These are phyloP conservation scores for Pseudogymnoascus sp. DNA, from an alignment of 2,329 filamentous ascomycete species.

Conservation along the genomic window DNA sequence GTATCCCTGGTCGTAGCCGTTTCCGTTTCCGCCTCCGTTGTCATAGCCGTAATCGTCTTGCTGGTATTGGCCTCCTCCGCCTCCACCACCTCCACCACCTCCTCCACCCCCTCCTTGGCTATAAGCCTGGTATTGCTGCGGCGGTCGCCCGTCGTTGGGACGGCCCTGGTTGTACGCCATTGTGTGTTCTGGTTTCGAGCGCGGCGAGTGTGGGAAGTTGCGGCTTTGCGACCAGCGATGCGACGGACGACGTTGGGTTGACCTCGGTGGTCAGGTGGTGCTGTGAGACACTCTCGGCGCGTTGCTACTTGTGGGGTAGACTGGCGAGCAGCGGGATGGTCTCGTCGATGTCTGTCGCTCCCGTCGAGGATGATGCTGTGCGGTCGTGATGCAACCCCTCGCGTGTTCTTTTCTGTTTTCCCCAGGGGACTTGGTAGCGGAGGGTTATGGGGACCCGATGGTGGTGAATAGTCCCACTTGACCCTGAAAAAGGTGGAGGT, in stretches of 20 bases:
- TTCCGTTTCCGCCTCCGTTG: background rate
- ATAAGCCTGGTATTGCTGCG: background rate
- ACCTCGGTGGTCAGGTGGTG: background rate
- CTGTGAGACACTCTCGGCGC: background rate
- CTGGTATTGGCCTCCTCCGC: background rate
- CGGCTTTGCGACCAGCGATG: background rate
- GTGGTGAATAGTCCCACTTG: background rate
- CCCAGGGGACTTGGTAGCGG: background rate
- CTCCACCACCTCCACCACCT: background rate
- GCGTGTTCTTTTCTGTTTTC: background rate
- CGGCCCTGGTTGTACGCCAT: background rate
- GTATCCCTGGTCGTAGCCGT: conserved; percentile 2
- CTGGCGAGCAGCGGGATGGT: background rate
- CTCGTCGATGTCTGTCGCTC: background rate
- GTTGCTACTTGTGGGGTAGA: background rate
- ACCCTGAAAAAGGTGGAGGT: conserved; percentile 1
- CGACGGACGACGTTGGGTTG: background rate
- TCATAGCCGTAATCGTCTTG: background rate
- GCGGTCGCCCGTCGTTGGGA: background rate
- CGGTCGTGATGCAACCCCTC: background rate
- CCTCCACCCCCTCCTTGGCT: background rate
- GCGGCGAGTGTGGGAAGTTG: background rate
- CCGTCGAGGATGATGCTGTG: background rate
- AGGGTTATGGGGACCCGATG: background rate
- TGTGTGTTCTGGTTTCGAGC: background rate